These are phyloP conservation scores for Serendipita sp. DNA, from an alignment of 768 basidiomycete genomes.

Conservation along the genomic window DNA sequence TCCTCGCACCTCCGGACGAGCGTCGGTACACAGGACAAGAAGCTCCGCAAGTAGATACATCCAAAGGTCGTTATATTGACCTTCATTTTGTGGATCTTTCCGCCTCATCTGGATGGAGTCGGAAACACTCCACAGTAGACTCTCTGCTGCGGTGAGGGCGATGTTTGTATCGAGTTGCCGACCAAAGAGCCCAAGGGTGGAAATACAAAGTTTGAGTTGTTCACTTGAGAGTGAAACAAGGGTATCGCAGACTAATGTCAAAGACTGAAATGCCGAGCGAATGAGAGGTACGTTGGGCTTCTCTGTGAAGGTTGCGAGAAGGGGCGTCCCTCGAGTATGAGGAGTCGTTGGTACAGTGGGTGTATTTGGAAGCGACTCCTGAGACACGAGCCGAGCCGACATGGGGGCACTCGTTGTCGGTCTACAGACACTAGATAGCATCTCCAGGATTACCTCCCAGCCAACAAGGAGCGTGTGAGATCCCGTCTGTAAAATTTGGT, in stretches of 20 bases:
- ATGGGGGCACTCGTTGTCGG: conserved; percentile 24
- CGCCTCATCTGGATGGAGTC: conserved; percentile 84
- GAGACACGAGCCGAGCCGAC: conserved; percentile 9
- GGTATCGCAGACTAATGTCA: conserved; percentile 89
- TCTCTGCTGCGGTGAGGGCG: conserved; percentile 83
- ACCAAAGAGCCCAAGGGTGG: conserved; percentile 81
- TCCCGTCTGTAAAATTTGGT: conserved; percentile 77
- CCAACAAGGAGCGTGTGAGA: conserved; percentile 85
- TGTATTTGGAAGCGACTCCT: conserved; percentile 16
- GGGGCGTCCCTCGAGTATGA: conserved; percentile 31
- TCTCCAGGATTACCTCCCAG: conserved; percentile 86
- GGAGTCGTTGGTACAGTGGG: conserved; percentile 21
- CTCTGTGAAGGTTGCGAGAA: conserved; percentile 35
- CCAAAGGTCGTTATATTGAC: conserved; percentile 79
- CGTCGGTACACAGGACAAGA: conserved; percentile 64
- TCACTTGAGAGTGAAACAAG: conserved; percentile 64
- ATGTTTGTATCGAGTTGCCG: conserved; percentile 92
- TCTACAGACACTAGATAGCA: conserved; percentile 77
- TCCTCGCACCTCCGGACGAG: conserved; percentile 73
- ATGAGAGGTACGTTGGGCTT: conserved; percentile 61
- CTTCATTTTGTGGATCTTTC: conserved; percentile 38
- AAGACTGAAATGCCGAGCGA: conserved; percentile 84
- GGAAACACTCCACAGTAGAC: conserved; percentile 87
- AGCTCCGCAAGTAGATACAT: conserved; percentile 79
- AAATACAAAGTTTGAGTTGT: conserved; percentile 77